These are phyloP conservation scores for Collybiopsis luxurians DNA, from an alignment of 768 basidiomycete species.

Conservation along the genomic window DNA sequence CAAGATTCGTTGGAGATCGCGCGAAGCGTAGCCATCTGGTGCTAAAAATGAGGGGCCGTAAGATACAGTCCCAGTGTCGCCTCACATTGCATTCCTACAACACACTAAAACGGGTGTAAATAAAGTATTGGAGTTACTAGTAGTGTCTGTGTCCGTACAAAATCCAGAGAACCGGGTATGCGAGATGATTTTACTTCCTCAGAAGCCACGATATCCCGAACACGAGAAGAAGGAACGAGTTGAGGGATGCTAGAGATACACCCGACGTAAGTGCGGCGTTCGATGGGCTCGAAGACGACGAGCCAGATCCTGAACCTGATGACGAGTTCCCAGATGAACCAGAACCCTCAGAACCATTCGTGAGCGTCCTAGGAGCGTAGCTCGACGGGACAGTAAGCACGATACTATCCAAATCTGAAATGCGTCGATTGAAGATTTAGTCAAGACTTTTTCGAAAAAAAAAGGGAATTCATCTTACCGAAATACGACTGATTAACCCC, in stretches of 20 bases:
- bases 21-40: too few species aligned
- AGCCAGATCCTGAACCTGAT: neutral
- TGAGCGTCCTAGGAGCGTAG: constrained; percentile 35
- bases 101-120: too few species aligned
- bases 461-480: constrained; percentile 24
- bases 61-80: too few species aligned
- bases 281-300: neutral
- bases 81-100: too few species aligned
- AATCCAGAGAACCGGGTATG: too few species aligned
- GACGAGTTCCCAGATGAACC: neutral
- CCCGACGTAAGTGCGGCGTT: neutral
- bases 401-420: constrained; percentile 41
- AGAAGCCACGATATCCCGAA: neutral
- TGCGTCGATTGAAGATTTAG: neutral
- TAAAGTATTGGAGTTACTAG: too few species aligned
- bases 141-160: too few species aligned
- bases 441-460: neutral
- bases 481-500: constrained; percentile 43
- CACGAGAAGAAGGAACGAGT: neutral
- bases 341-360: constrained; percentile 9
- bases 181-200: neutral
- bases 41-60: too few species aligned
- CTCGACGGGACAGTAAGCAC: constrained; percentile 39
- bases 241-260: neutral
- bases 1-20: too few species aligned